These are phyloP conservation scores for Austropuccinia psidii DNA, from an alignment of 1,284 basidiomycete genomes.

Conservation along the genomic window DNA sequence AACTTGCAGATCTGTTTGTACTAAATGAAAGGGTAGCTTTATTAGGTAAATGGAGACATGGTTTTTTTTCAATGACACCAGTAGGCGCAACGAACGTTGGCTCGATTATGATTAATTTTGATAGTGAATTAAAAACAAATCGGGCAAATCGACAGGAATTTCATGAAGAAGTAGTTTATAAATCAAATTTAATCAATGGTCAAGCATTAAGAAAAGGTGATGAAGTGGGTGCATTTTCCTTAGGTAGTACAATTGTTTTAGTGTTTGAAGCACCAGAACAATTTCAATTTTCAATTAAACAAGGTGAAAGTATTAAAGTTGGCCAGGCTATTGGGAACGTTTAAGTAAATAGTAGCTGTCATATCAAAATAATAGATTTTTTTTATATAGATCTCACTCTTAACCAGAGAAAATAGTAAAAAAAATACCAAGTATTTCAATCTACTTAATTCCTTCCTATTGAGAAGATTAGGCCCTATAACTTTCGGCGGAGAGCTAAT, in stretches of 20 bases:
- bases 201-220: conserved; percentile 80
- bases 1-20: conserved; percentile 87
- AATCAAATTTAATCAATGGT: conserved; percentile 71
- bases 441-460: no score
- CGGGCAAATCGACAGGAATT: neutral
- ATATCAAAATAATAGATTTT: no score
- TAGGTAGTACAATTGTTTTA: conserved; percentile 92
- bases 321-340: conserved; percentile 58
- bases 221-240: conserved; percentile 94
- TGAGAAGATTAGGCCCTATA: no score
- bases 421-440: no score
- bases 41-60: conserved; percentile 89
- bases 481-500: no score
- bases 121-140: conserved; percentile 58
- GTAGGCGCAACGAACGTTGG: conserved; percentile 98
- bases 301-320: conserved; percentile 79
- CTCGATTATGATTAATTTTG: conserved; percentile 93
- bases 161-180: conserved; percentile 69
- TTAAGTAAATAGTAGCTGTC: no score
- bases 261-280: conserved; percentile 87
- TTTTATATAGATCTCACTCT: no score
- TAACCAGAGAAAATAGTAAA: no score
- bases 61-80: conserved; percentile 95
- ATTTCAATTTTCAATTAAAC: conserved; percentile 71
- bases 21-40: conserved; percentile 95